These are phyloP conservation scores for Corynespora cassiicola DNA, from an alignment of 2,329 filamentous ascomycete species.

Conservation along the genomic window DNA sequence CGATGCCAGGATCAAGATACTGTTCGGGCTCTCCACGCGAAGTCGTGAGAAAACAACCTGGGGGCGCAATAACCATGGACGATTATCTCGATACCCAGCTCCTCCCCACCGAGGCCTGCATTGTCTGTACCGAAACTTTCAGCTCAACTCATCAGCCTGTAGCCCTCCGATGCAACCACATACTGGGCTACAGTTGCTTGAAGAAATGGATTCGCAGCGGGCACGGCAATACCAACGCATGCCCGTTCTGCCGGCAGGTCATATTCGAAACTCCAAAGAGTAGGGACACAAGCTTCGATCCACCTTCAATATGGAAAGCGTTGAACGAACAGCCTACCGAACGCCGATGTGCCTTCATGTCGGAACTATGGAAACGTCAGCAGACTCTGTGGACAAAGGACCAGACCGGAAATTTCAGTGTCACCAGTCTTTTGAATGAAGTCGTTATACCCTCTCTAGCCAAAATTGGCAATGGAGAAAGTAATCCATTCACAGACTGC, in stretches of 20 bases:
- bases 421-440: conserved; percentile 23
- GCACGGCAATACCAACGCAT: conserved; percentile 29
- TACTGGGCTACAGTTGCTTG: conserved; percentile 39
- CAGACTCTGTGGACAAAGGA: conserved; percentile 25
- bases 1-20: no score
- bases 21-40: no score
- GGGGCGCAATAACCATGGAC: no score
- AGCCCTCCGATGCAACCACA: conserved; percentile 37
- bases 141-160: conserved; percentile 31
- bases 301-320: conserved; percentile 30
- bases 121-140: conserved; percentile 36
- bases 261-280: conserved; percentile 20
- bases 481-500: conserved; percentile 24
- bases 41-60: no score
- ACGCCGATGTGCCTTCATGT: conserved; percentile 25
- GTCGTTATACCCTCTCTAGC: conserved; percentile 29
- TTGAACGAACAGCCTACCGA: conserved; percentile 29
- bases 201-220: conserved; percentile 32
- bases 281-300: conserved; percentile 20
- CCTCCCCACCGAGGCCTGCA: conserved; percentile 30
- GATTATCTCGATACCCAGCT: conserved; percentile 30
- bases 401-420: conserved; percentile 21
- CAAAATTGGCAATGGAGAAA: conserved; percentile 2
- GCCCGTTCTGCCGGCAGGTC: conserved; percentile 33
- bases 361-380: conserved; percentile 24